Evolutionary conservation across 257 asterid species (phyloP), one percentile per base, ranked within the genome.

Genomic region (Lycium ferocissimum): DNA sequence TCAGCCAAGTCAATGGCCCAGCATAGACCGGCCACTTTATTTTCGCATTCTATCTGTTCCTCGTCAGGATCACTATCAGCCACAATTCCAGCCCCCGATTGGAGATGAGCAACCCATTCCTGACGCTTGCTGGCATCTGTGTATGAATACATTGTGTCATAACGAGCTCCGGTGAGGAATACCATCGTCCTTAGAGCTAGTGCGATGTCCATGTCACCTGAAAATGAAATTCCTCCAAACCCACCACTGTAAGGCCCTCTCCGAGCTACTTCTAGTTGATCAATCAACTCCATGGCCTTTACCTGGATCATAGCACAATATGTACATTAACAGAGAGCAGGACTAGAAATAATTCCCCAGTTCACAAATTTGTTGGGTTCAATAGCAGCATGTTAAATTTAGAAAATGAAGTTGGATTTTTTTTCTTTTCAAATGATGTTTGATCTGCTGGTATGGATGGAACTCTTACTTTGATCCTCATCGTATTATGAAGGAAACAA

Each of bases 191-290:
- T 89, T 15, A 96, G 94, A 63, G 97, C 82, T 54, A 94, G 66
- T 3, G 98, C 98, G 1, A 96, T 92, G 91, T 96, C 98, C 97
- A 95, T 88, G 12, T 94, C 95, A 4, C 98, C 98, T 14, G 83
- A 18, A 81, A 94, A 96, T n/a, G 98, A 96, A 40, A 96, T 72
- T 37, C 97, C 92, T 43, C 99, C 99, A 43, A 94, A 93, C 17
- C 99, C 99, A 18, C 99, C 98, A 10, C 98, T 92, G 54, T 92
- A 96, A 5, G 99, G 98, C 10, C 98, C 99, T 56, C 99, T 87
- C 83, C 96, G 88, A 13, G 91, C 85, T 47, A 87, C 87, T 83
- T 96, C 99, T 9, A 96, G 79, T 65, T 90, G 83, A 82, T 96
- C 98, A 1, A 96, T 95, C 91, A 96, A 73, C 89, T 95, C 93